Percentiles rank a stretch among this genome's conserved stretches.
These are phyloP conservation scores for Earliella scabrosa DNA, from an alignment of 1,284 basidiomycete species.

Conservation along the genomic window DNA sequence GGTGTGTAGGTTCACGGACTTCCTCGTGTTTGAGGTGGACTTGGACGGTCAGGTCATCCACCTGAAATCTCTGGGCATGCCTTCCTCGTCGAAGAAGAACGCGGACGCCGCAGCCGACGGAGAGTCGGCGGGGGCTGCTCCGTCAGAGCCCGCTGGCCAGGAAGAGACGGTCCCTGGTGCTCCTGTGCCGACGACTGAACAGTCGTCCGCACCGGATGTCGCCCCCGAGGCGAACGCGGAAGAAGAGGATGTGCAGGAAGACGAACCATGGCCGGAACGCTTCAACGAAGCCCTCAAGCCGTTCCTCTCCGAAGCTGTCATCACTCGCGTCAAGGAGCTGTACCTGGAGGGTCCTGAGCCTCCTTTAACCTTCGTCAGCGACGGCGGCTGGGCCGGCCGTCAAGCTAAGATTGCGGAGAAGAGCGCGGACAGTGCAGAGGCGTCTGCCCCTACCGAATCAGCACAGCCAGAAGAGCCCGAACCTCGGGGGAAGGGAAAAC, in stretches of 20 bases:
- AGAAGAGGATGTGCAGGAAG: constrained; percentile 19
- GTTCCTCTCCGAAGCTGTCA: constrained; percentile 65
- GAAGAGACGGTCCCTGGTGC: not conserved
- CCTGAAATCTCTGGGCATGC: constrained; percentile 75
- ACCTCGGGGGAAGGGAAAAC: constrained; percentile 37
- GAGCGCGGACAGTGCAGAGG: constrained; percentile 31
- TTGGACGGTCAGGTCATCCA: constrained; percentile 79
- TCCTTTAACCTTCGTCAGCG: constrained; percentile 55
- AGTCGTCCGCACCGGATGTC: not conserved
- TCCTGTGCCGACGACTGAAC: not conserved
- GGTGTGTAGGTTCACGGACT: constrained; percentile 92
- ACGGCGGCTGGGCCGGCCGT: constrained; percentile 69
- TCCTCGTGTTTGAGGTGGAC: constrained; percentile 90
- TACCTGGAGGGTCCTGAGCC: constrained; percentile 78
- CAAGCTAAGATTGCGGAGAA: constrained; percentile 33
- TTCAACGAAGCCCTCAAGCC: constrained; percentile 60
- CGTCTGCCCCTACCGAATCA: constrained; percentile 26
- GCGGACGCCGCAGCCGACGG: constrained; percentile 11
- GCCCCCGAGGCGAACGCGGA: not conserved
- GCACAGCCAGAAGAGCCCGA: constrained; percentile 32
- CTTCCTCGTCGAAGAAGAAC: constrained; percentile 53
- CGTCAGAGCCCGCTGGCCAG: not conserved
- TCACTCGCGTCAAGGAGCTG: constrained; percentile 71
- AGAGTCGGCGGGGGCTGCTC: constrained; percentile 3
- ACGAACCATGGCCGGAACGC: constrained; percentile 65